Percentiles rank a stretch among this genome's conserved stretches.
phyloP scores from a whole-genome alignment of 2,329 filamentous ascomycete genomes.

The Diplodia sapinea region DNA sequence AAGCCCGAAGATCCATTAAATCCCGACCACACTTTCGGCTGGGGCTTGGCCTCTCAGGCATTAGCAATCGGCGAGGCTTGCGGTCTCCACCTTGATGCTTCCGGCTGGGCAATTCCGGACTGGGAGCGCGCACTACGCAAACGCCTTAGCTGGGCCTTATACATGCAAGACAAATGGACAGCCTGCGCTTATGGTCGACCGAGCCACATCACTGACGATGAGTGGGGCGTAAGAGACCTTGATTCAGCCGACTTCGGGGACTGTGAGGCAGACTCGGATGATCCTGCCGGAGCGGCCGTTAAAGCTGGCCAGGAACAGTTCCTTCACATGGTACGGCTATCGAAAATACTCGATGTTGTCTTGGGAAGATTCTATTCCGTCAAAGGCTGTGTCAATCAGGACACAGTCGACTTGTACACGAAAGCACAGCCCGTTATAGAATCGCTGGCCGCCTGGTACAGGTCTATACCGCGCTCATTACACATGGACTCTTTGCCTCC shows the following conservation, averaged over 20 bases:
- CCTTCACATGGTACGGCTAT: constrained; percentile 21
- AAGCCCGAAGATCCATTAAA: constrained; percentile 33
- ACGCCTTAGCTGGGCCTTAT: constrained; percentile 68
- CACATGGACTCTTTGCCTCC: constrained; percentile 19
- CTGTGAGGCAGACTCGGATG: constrained; percentile 23
- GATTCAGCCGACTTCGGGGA: constrained; percentile 13
- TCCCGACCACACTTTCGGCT: constrained; percentile 34
- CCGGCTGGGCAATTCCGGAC: constrained; percentile 65
- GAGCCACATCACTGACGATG: constrained; percentile 60
- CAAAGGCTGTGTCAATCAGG: constrained; percentile 21
- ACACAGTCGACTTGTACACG: constrained; percentile 19
- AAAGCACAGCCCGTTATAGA: constrained; percentile 24
- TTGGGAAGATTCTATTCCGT: constrained; percentile 22
- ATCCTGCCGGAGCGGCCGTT: constrained; percentile 1
- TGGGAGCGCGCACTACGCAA: constrained; percentile 69
- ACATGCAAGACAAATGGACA: constrained; percentile 70
- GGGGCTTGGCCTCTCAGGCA: constrained; percentile 45
- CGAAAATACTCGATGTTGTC: constrained; percentile 21
- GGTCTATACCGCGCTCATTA: constrained; percentile 6
- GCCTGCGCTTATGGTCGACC: constrained; percentile 64
- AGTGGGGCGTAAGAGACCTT: constrained; percentile 42
- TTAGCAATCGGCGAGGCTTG: constrained; percentile 49
- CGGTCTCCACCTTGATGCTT: constrained; percentile 61
- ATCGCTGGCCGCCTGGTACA: constrained; percentile 14
- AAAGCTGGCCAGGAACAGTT: constrained; percentile 20